phyloP scores from a whole-genome alignment of 2,329 filamentous ascomycete genomes.

The Talaromyces atroroseus region DNA sequence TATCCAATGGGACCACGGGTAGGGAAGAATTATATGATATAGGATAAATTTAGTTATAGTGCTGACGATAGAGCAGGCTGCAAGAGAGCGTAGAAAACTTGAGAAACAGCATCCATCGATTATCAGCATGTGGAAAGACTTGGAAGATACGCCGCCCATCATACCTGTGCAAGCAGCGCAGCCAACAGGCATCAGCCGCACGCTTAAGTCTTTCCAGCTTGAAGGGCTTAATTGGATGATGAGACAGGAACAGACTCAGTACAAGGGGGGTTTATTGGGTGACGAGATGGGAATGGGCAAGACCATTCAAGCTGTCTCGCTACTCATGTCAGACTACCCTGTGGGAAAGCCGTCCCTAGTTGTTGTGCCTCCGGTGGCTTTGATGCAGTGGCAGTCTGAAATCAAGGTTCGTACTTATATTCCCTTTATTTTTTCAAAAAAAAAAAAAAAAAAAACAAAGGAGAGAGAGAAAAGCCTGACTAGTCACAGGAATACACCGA shows the following conservation, averaged over 20 bases:
- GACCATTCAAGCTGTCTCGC: slow-evolving; percentile 93
- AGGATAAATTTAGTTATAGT: not conserved
- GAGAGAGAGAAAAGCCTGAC: slow-evolving; percentile 2
- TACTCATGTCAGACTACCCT: slow-evolving; percentile 97
- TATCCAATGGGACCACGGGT: slow-evolving; percentile 25
- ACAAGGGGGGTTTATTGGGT: slow-evolving; percentile 83
- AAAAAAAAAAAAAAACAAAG: too few species aligned
- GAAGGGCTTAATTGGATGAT: slow-evolving; percentile 94
- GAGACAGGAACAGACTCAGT: slow-evolving; percentile 76
- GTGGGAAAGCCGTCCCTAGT: slow-evolving; percentile 77
- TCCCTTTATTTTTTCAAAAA: not conserved
- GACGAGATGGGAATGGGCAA: slow-evolving; percentile 99
- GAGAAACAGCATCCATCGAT: slow-evolving; percentile 74
- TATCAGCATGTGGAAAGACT: slow-evolving; percentile 74
- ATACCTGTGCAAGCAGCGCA: slow-evolving; percentile 61
- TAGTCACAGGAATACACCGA: slow-evolving; percentile 60
- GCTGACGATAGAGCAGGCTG: slow-evolving; percentile 34
- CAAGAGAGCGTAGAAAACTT: slow-evolving; percentile 60
- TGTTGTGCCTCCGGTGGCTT: slow-evolving; percentile 82
- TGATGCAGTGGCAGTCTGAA: slow-evolving; percentile 91
- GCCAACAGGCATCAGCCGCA: slow-evolving; percentile 71
- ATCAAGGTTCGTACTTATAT: slow-evolving; percentile 53
- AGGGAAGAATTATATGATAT: slow-evolving; percentile 22
- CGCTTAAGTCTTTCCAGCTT: slow-evolving; percentile 87
- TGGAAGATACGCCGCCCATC: slow-evolving; percentile 64